These are phyloP conservation scores for Adansonia gregorii DNA, from an alignment of 441 rosid species.

Conservation along the genomic window DNA sequence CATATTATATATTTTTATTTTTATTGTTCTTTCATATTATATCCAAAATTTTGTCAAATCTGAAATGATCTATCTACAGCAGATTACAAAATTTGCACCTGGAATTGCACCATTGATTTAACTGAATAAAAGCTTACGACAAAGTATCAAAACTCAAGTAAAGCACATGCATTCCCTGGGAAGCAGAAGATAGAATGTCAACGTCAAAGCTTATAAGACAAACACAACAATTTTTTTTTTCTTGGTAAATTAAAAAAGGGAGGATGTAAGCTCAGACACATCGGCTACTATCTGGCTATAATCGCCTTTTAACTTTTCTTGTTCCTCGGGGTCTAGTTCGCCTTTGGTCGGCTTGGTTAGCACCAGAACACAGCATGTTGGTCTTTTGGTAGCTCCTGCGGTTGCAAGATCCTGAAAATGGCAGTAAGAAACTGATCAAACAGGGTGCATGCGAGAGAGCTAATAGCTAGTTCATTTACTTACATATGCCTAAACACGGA, in stretches of 20 bases:
- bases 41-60: too few species aligned
- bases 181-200: slow-evolving; percentile 2
- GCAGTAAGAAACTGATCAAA: background rate
- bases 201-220: slow-evolving; percentile 16
- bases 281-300: slow-evolving; percentile 21
- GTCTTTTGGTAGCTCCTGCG: slow-evolving; percentile 46
- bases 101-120: background rate
- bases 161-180: slow-evolving; percentile 30
- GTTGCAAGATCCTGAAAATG: slow-evolving; percentile 40
- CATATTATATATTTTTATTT: too few species aligned
- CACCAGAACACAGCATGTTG: slow-evolving; percentile 43
- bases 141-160: background rate
- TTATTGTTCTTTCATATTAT: too few species aligned
- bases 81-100: too few species aligned
- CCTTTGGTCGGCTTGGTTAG: slow-evolving; percentile 37
- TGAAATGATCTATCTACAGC: too few species aligned
- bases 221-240: slow-evolving; percentile 15
- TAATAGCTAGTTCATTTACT: background rate
- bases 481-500: background rate
- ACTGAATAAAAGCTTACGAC: slow-evolving; percentile 4
- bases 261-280: slow-evolving; percentile 15
- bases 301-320: slow-evolving; percentile 23
- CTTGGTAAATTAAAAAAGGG: slow-evolving; percentile 32
- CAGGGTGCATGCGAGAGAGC: background rate
- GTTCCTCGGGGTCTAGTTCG: slow-evolving; percentile 29